These are phyloP conservation scores for Paramecium sonneborni DNA, from an alignment of 73 alveolate species.

Conservation along the genomic window DNA sequence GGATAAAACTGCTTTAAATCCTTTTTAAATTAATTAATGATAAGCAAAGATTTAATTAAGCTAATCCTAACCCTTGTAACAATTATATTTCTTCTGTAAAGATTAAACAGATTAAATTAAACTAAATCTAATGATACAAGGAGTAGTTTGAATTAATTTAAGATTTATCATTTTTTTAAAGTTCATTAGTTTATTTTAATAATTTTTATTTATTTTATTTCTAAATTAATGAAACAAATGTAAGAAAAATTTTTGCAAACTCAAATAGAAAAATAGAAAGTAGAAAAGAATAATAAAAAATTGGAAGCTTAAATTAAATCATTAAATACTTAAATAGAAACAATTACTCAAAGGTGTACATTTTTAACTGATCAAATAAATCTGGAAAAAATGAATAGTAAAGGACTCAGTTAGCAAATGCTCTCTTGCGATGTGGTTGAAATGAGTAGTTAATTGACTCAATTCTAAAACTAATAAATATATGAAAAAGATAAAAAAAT, in stretches of 20 bases:
- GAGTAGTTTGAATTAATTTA: too few relatives aligned
- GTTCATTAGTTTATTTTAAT: neutral
- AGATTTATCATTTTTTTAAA: too few relatives aligned
- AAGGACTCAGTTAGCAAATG: neutral
- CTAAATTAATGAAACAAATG: neutral
- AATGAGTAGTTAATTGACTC: conserved; percentile 7
- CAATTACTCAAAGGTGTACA: neutral
- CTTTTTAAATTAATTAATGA: too few relatives aligned
- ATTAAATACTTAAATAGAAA: neutral
- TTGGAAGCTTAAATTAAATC: neutral
- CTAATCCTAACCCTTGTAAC: too few relatives aligned
- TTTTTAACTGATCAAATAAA: neutral
- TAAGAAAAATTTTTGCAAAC: neutral
- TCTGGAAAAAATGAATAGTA: neutral
- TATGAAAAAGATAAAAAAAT: neutral
- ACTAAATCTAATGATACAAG: too few relatives aligned
- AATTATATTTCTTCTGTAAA: too few relatives aligned
- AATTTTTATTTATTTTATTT: neutral
- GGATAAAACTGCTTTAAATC: too few relatives aligned
- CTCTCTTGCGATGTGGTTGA: neutral
- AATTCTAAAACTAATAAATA: neutral
- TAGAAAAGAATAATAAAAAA: neutral
- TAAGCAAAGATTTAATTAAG: too few relatives aligned
- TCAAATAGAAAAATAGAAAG: neutral
- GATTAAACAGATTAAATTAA: too few relatives aligned